phyloP scores from a whole-genome alignment of 2,329 filamentous ascomycete species.

The Tolypocladium pustulatum region DNA sequence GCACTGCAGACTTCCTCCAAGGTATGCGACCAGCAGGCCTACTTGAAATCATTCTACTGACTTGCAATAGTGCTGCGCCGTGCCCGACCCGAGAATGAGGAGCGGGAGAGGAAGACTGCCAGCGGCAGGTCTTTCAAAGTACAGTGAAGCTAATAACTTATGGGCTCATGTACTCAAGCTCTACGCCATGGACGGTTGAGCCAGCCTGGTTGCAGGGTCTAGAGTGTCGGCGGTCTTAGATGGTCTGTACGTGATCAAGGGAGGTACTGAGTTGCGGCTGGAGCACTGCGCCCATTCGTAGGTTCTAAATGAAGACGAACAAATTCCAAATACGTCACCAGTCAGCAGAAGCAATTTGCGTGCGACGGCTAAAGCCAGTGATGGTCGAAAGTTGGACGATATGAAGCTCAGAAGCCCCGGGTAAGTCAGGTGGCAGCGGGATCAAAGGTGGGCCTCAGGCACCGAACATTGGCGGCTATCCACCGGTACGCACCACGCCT shows the following conservation, averaged over 20 bases:
- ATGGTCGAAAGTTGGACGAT: background rate
- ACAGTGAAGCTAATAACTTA: conserved; percentile 22
- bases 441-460: background rate
- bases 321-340: background rate
- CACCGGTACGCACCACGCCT: background rate
- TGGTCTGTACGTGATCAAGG: background rate
- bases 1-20: conserved; percentile 97
- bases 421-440: background rate
- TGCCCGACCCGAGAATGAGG: conserved; percentile 88
- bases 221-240: background rate
- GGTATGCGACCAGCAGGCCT: conserved; percentile 41
- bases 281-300: background rate
- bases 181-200: too few relatives aligned
- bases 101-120: conserved; percentile 96
- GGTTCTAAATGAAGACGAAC: background rate
- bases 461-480: background rate
- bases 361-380: background rate
- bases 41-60: conserved; percentile 13
- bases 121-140: conserved; percentile 84
- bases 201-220: background rate
- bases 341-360: background rate
- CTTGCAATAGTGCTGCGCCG: conserved; percentile 69
- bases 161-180: background rate
- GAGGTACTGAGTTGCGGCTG: background rate
- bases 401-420: background rate